Evolutionary conservation across 441 rosid genomes (phyloP).

Genomic region (Pelargonium cotyledonis): DNA sequence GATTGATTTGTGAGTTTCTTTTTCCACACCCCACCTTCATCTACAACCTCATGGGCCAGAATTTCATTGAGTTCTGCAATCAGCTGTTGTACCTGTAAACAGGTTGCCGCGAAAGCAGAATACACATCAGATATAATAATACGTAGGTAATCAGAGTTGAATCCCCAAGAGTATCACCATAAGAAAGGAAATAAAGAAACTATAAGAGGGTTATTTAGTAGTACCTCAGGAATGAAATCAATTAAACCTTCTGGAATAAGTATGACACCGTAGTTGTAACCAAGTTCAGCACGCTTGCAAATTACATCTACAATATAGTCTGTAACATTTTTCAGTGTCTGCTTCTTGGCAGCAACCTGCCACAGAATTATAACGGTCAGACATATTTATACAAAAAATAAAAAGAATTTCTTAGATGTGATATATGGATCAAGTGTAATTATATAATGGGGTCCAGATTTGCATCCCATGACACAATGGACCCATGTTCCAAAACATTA

Average conservation of each 20-base stretch:
- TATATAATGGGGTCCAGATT: too few relatives aligned
- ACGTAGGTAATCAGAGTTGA: not conserved
- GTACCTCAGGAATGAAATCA: conserved; percentile 98
- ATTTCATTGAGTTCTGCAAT: conserved; percentile 90
- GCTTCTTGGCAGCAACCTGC: conserved; percentile 90
- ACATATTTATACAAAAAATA: not conserved
- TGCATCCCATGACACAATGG: too few relatives aligned
- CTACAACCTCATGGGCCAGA: conserved; percentile 75
- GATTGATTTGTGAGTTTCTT: conserved; percentile 76
- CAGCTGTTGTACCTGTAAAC: conserved; percentile 74
- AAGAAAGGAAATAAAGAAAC: conserved; percentile 4
- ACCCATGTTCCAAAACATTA: too few relatives aligned
- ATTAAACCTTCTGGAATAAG: conserved; percentile 97
- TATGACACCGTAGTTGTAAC: conserved; percentile 90
- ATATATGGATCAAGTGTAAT: too few relatives aligned
- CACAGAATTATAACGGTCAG: conserved; percentile 15
- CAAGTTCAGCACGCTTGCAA: conserved; percentile 69
- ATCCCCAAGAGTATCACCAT: too few relatives aligned
- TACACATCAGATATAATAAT: not conserved
- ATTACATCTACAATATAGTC: conserved; percentile 81
- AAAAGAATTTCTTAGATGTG: too few relatives aligned
- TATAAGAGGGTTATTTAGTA: conserved; percentile 2
- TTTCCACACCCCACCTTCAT: conserved; percentile 79
- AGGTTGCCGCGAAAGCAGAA: not conserved
- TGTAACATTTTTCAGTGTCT: conserved; percentile 79